Conservation (phyloP, 2,329 filamentous ascomycete genomes). For the Xylariaceae sp. region DNA sequence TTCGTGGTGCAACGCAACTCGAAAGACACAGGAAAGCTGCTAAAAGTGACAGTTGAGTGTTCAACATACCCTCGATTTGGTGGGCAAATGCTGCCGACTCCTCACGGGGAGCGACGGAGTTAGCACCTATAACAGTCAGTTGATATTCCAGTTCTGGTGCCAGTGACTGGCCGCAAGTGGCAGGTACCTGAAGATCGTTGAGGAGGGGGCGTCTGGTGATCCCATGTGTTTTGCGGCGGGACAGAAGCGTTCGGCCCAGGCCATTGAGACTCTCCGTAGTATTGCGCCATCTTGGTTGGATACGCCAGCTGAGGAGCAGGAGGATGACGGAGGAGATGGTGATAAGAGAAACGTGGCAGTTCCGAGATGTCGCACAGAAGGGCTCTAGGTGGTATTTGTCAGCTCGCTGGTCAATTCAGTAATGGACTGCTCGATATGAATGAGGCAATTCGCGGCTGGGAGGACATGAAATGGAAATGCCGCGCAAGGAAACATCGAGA, state of each 20-base stretch:
- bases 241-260: constrained; percentile 37
- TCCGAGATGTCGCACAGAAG: not conserved
- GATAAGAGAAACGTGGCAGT: not conserved
- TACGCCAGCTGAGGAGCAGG: not conserved
- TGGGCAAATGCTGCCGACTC: constrained; percentile 74
- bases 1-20: constrained; percentile 8
- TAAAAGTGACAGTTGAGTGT: not conserved
- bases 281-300: constrained; percentile 31
- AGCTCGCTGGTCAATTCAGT: constrained; percentile 7
- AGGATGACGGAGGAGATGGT: not conserved
- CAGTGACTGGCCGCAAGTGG: not conserved
- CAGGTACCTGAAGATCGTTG: constrained; percentile 55
- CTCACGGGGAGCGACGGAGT: constrained; percentile 67
- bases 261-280: constrained; percentile 35
- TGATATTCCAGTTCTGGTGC: constrained; percentile 10
- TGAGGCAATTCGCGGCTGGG: not conserved
- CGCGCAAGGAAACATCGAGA: constrained; percentile 1
- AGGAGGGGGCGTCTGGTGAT: constrained; percentile 63
- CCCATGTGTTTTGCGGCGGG: constrained; percentile 58
- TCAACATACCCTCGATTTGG: constrained; percentile 79
- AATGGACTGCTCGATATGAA: not conserved
- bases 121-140: constrained; percentile 54
- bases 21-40: constrained; percentile 1
- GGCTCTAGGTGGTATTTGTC: constrained; percentile 8
- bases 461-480: not conserved